Evolutionary conservation across 306 rosid species (phyloP).

Genomic region (Ammopiptanthus mongolicus): DNA sequence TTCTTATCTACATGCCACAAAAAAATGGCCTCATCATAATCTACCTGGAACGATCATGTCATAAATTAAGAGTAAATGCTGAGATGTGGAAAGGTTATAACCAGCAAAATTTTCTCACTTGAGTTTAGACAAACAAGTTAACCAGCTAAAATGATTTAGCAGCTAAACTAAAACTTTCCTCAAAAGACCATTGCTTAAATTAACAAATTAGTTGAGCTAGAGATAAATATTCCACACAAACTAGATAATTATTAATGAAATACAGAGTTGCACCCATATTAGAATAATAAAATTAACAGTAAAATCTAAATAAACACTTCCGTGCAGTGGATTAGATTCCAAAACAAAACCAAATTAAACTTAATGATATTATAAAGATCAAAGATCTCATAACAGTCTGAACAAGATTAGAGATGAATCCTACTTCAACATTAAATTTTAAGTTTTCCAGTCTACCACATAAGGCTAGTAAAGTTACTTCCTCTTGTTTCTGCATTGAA

Average conservation of each 20-base stretch:
- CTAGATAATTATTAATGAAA: background rate
- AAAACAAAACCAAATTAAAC: constrained; percentile 4
- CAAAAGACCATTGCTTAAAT: constrained; percentile 9
- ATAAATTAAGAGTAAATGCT: constrained; percentile 15
- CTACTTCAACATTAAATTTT: background rate
- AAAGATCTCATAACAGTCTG: background rate
- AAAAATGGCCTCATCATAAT: constrained; percentile 82
- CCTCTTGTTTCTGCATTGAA: background rate
- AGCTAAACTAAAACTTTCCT: constrained; percentile 11
- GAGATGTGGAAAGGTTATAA: background rate
- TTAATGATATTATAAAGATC: background rate
- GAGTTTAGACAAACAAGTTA: constrained; percentile 9
- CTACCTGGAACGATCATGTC: constrained; percentile 61
- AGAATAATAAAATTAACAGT: background rate
- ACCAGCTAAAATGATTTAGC: background rate
- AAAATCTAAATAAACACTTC: background rate
- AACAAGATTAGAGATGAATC: constrained; percentile 5
- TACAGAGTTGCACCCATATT: background rate
- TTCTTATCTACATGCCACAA: constrained; percentile 89
- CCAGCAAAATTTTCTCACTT: constrained; percentile 12
- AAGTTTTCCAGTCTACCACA: background rate
- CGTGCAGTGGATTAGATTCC: constrained; percentile 5
- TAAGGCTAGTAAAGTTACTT: background rate
- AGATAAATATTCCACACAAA: constrained; percentile 5
- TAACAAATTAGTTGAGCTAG: background rate